Evolutionary conservation across 345 rosid species (phyloP), one percentile per base, ranked within the genome.

Genomic region (Citrus glauca): DNA sequence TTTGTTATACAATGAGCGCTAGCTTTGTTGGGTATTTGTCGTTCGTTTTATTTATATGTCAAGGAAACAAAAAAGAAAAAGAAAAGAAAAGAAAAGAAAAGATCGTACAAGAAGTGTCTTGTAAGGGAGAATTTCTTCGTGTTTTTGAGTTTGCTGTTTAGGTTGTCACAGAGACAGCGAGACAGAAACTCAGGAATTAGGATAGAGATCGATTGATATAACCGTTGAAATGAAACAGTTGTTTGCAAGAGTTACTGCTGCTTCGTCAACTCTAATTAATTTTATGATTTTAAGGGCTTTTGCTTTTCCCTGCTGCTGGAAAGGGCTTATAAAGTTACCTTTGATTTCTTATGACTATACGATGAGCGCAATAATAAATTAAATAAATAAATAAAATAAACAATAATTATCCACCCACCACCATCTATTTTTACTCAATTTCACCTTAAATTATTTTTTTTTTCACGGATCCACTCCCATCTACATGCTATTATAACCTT

Each of bases 41-140:
- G 17, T 28, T 40, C 16, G 59, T 45, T 69, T 27, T 2, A 24
- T 65, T 27, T 2, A 24, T 65, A 65, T 33, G 33, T 32, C 0
- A 2, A 32, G 33, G 33, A 4, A 30, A 30, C 4, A 30, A 30
- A 30, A 33, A 6, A 64, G 10, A 7, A 48, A 14, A 0, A 45
- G 3, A 48, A 0, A n/a, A n/a, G n/a, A n/a, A 4, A 0, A 37
- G 9, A 37, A 16, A 24, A 19, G 2, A 16, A 33, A 28, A 66
- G 45, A 66, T 37, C 27, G 48, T 35, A 66, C 27, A 20, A 84
- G 80, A 81, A 84, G 84, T 80, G 88, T 30, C 79, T 70, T 60
- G 40, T 56, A 82, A 82, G 88, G 63, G 48, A 81, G 72, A 68
- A 20, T 32, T 45, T 24, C 77, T 17, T 20, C 32, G 25, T 33